These are phyloP conservation scores for Stagonosporopsis chrysanthemi DNA, from an alignment of 2,329 filamentous ascomycete genomes.

Conservation along the genomic window DNA sequence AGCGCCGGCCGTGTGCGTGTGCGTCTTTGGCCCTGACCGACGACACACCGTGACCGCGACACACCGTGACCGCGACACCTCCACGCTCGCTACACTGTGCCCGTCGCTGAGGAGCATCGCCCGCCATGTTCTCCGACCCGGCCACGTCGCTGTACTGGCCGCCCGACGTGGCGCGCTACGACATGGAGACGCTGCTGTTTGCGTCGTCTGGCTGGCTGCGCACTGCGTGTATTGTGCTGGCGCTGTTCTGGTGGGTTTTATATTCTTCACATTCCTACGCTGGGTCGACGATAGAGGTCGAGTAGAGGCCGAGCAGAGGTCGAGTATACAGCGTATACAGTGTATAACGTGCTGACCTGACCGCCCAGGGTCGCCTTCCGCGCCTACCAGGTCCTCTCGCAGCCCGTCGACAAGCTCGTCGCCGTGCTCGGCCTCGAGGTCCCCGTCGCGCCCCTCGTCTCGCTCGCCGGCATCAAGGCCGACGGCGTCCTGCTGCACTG, in stretches of 20 bases:
- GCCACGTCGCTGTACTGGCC: constrained; percentile 44
- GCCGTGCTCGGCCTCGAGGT: constrained; percentile 93
- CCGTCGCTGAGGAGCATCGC: no score
- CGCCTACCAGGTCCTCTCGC: constrained; percentile 86
- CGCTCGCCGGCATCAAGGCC: constrained; percentile 85
- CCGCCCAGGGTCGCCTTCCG: constrained; percentile 87
- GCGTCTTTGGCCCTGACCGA: no score
- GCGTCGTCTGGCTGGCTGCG: constrained; percentile 47
- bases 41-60: no score
- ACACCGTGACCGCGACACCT: no score
- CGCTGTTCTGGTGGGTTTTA: constrained; percentile 43
- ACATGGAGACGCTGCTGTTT: constrained; percentile 46
- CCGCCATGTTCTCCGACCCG: constrained; percentile 43
- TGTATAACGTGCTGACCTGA: no score
- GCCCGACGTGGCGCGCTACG: constrained; percentile 44
- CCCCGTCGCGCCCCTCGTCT: constrained; percentile 86
- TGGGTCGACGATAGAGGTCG: no score
- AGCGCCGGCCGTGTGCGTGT: no score
- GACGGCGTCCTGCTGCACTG: constrained; percentile 91
- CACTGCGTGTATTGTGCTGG: constrained; percentile 45
- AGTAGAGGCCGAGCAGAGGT: no score
- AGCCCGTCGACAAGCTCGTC: constrained; percentile 89
- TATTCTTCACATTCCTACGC: no score
- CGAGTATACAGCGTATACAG: no score
- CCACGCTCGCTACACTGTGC: no score